Evolutionary conservation across 805 yeast genomes (phyloP), one percentile per base, ranked within the genome.

Genomic region (Cyberlindnera mycetangii): DNA sequence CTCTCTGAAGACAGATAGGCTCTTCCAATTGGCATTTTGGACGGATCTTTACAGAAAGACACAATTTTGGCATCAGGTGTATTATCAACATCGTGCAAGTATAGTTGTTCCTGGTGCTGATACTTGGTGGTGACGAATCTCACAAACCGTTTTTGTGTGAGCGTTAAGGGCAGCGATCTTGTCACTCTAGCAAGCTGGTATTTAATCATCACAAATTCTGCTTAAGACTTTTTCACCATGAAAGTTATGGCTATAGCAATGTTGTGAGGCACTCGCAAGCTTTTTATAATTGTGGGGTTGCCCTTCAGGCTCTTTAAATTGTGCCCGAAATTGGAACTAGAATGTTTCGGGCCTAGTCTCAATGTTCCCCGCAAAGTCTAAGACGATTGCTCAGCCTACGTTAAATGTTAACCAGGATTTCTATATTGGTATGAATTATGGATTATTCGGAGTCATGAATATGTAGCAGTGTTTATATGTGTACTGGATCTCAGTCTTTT

Each of bases 41-140:
- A 11, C 5, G 55, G 53, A 18, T 52, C 40, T 11, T 36, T 12
- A 9, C 51, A 50, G 38, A 54, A 54, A 7, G 58, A 54, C 16
- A 52, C 27, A 5, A 17, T 1, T 22, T 48, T 18, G 12, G 39
- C 31, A 16, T 45, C 21, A 1, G 39, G 19, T 6, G 16, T 14
- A 35, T 15, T 30, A 14, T 28, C 22, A n/a, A 18, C 7, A 11
- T 32, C 36, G 27, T 53, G 56, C 21, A 53, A 42, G 19, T 42
- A 51, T 10, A 53, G 39, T 28, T 53, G 56, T 10, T 42, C 27
- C 25, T 53, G 50, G 12, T 42, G 31, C 9, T 33, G 31, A 24
- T 44, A 44, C 16, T 27, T 37, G 25, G 15, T 37, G 11, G 40
- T n/a, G 32, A 19, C 7, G 24, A 18, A 17, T 19, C 40, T 37